Evolutionary conservation across 352 stramenopile genomes (phyloP).

Genomic region (Phytopythium cucurbitacearum): DNA sequence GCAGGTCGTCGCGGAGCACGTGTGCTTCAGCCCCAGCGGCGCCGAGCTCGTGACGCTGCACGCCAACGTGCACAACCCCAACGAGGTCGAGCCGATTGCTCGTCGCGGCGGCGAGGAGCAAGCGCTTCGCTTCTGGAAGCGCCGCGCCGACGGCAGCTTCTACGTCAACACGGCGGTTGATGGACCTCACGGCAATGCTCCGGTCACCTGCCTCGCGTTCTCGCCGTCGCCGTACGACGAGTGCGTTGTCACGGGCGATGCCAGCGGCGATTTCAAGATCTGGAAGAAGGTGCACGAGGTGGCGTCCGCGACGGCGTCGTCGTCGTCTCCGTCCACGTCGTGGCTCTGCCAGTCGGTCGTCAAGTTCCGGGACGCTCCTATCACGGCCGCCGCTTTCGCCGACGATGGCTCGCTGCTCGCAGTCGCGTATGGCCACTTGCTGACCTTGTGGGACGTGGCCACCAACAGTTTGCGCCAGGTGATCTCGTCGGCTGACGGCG

Average conservation of each 20-base stretch:
- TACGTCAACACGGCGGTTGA: slow-evolving; percentile 82
- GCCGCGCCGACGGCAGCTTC: slow-evolving; percentile 69
- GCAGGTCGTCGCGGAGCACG: slow-evolving; percentile 41
- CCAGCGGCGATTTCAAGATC: slow-evolving; percentile 74
- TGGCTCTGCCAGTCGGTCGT: slow-evolving; percentile 83
- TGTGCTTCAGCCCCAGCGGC: slow-evolving; percentile 50
- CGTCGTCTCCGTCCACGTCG: slow-evolving; percentile 10
- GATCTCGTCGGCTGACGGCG: slow-evolving; percentile 57
- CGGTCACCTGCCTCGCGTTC: slow-evolving; percentile 52
- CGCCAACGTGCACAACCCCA: slow-evolving; percentile 17
- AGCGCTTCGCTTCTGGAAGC: slow-evolving; percentile 72
- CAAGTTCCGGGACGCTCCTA: slow-evolving; percentile 62
- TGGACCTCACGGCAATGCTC: slow-evolving; percentile 52
- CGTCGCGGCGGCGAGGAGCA: slow-evolving; percentile 33
- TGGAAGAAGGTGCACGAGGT: slow-evolving; percentile 45
- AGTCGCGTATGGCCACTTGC: slow-evolving; percentile 70
- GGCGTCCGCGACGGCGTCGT: slow-evolving; percentile 6
- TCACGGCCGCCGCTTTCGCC: slow-evolving; percentile 68
- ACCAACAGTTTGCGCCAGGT: slow-evolving; percentile 76
- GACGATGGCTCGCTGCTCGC: slow-evolving; percentile 79
- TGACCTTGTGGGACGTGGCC: slow-evolving; percentile 83
- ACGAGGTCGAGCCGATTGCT: slow-evolving; percentile 5
- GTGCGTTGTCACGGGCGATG: slow-evolving; percentile 61
- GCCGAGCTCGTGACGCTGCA: slow-evolving; percentile 60
- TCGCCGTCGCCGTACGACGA: slow-evolving; percentile 35